Percentiles rank a stretch among this genome's conserved stretches.
These are phyloP conservation scores for Verticillium albo-atrum DNA, from an alignment of 2,329 filamentous ascomycete species.

Conservation along the genomic window DNA sequence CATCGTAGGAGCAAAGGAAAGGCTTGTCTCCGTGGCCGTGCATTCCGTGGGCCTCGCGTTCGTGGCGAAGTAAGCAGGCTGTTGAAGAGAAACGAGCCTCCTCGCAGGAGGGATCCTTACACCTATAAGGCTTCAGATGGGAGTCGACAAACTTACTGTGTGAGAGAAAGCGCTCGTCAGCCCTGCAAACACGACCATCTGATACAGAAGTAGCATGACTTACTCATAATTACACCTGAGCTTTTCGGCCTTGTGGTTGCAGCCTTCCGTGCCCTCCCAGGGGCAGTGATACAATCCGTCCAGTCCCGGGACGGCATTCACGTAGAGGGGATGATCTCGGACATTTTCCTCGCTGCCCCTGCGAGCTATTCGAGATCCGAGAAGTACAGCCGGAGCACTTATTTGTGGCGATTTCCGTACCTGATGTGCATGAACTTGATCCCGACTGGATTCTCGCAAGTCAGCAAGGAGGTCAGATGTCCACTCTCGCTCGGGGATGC, in stretches of 20 bases:
- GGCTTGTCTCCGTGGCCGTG: slow-evolving; percentile 93
- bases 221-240: slow-evolving; percentile 99
- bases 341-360: slow-evolving; percentile 54
- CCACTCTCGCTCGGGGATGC: too few relatives aligned
- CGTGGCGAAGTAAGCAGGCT: slow-evolving; percentile 88
- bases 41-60: slow-evolving; percentile 92
- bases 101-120: slow-evolving; percentile 79
- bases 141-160: slow-evolving; percentile 93
- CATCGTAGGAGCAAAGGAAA: slow-evolving; percentile 80
- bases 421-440: too few relatives aligned
- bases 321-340: slow-evolving; percentile 67
- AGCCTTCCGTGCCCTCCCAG: slow-evolving; percentile 65
- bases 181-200: slow-evolving; percentile 2
- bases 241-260: slow-evolving; percentile 88
- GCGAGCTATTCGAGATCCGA: too few relatives aligned
- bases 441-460: too few relatives aligned
- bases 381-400: too few relatives aligned
- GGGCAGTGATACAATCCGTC: slow-evolving; percentile 95
- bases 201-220: slow-evolving; percentile 34
- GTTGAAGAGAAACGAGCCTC: slow-evolving; percentile 94
- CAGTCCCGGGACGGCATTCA: slow-evolving; percentile 53
- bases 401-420: too few relatives aligned
- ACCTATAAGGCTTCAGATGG: slow-evolving; percentile 92
- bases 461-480: too few relatives aligned
- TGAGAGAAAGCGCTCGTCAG: slow-evolving; percentile 10